Base-by-base conservation (phyloP, 2,329 filamentous ascomycete genomes). In the Alternaria brassicicola region DNA sequence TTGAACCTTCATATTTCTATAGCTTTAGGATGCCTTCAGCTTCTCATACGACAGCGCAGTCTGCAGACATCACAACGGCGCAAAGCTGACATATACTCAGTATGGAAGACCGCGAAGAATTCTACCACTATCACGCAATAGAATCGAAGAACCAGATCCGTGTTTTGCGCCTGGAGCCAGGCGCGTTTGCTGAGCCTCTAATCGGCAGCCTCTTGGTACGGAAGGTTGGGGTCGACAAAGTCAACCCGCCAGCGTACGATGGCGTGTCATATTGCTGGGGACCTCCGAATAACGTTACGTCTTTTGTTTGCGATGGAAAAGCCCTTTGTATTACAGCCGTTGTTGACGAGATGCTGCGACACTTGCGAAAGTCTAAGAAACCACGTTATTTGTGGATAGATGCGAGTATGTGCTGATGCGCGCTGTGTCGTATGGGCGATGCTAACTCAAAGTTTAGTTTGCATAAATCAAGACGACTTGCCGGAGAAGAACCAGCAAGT, bases 291-390 rank as follows among this genome's bases (percentile, higher is more conserved):
- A 1, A 30, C 1, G 8, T 31, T 0, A 9, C 3, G 1, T 15
- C 42, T 0, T 31, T 45, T 6, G 0, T 0, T 0, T 45, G 25
- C 26, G 42, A 30, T 3, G 26, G 26, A 0, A 2, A 17, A 45
- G 0, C 1, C 0, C n/a, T 45, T 0, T n/a, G 26, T 0, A 15
- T 45, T 6, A 45, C n/a, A 6, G 7, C 0, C 0, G 12, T 19
- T 0, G 42, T 45, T 0, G 42, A 31, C 2, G 42, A 45, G 6
- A 45, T 45, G n/a, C 7, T 31, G 9, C 25, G 42, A 15, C 3
- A 45, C 6, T 0, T 45, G 10, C 10, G 42, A 10, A 0, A 45
- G 25, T 0, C 25, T 2, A 19, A 2, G 0, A 10, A 19, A 3
- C 3, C 1, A 2, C 9, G 9, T 8, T 0, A 19, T 45, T 4